Percentiles rank a stretch among this genome's conserved stretches.
Evolutionary conservation across 495 filamentous ascomycete genomes (phyloP).

Genomic region (Oidiodendron maius): DNA sequence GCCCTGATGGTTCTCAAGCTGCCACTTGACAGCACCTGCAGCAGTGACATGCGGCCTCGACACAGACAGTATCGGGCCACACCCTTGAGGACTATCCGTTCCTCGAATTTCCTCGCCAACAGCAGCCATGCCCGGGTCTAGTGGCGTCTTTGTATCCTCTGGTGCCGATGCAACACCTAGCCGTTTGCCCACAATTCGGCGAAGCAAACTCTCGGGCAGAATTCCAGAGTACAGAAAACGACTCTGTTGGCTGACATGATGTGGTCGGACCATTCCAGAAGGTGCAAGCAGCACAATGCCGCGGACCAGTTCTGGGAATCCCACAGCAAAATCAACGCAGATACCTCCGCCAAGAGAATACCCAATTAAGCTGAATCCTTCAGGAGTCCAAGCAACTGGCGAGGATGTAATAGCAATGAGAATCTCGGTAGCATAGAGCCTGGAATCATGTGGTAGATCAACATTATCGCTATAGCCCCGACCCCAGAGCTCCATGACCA

Average conservation of each 20-base stretch:
- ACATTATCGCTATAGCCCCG: conserved; percentile 28
- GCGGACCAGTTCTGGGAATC: conserved; percentile 61
- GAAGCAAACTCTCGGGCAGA: conserved; percentile 52
- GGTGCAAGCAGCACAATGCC: conserved; percentile 71
- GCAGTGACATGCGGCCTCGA: conserved; percentile 32
- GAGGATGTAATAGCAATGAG: conserved; percentile 64
- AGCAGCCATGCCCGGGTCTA: conserved; percentile 1
- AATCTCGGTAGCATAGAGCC: conserved; percentile 71
- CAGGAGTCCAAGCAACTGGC: conserved; percentile 34
- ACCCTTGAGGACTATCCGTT: conserved; percentile 6
- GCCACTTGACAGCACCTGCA: conserved; percentile 45
- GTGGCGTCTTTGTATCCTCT: neutral
- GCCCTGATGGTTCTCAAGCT: conserved; percentile 46
- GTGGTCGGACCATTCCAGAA: conserved; percentile 60
- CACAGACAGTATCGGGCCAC: conserved; percentile 24
- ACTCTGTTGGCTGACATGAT: conserved; percentile 54
- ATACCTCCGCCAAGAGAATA: conserved; percentile 86
- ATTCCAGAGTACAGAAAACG: conserved; percentile 57
- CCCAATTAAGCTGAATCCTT: conserved; percentile 65
- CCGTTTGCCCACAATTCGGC: conserved; percentile 46
- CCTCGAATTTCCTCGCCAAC: conserved; percentile 14
- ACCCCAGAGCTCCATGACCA: conserved; percentile 44
- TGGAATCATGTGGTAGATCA: conserved; percentile 61
- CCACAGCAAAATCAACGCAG: conserved; percentile 62
- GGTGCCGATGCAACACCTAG: conserved; percentile 25